phyloP scores from a whole-genome alignment of 2,329 filamentous ascomycete genomes.

The Phoma sp. region DNA sequence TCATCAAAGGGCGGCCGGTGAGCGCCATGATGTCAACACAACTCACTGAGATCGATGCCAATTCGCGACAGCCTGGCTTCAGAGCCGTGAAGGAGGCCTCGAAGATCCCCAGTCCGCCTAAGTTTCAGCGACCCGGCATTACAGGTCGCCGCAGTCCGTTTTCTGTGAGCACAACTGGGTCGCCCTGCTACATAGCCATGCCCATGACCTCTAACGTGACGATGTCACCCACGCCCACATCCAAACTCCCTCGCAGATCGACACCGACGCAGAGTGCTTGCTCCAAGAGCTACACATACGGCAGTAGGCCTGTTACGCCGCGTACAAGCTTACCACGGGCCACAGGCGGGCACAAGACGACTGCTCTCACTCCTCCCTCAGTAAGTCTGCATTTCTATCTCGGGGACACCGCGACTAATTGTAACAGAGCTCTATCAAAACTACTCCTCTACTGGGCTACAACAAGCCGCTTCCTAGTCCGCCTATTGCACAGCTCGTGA shows the following conservation, averaged over 20 bases:
- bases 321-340: slow-evolving; percentile 7
- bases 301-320: neutral
- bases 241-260: slow-evolving; percentile 41
- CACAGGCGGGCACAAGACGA: neutral
- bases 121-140: neutral
- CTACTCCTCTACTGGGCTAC: slow-evolving; percentile 4
- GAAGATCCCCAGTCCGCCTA: slow-evolving; percentile 20
- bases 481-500: slow-evolving; percentile 43
- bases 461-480: slow-evolving; percentile 52
- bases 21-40: slow-evolving; percentile 19
- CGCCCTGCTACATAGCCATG: slow-evolving; percentile 14
- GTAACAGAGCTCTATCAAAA: slow-evolving; percentile 9
- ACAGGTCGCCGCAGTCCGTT: slow-evolving; percentile 16
- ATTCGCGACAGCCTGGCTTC: slow-evolving; percentile 12
- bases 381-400: neutral
- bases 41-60: slow-evolving; percentile 19
- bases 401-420: slow-evolving; percentile 2
- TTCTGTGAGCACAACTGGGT: slow-evolving; percentile 21
- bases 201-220: neutral
- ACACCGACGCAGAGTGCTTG: slow-evolving; percentile 16
- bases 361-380: neutral
- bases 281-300: neutral
- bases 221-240: slow-evolving; percentile 20
- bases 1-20: neutral
- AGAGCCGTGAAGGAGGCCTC: slow-evolving; percentile 10